Evolutionary conservation across 495 filamentous ascomycete species (phyloP), one percentile per base, ranked within the genome.

Genomic region (Corynascus novoguineensis): DNA sequence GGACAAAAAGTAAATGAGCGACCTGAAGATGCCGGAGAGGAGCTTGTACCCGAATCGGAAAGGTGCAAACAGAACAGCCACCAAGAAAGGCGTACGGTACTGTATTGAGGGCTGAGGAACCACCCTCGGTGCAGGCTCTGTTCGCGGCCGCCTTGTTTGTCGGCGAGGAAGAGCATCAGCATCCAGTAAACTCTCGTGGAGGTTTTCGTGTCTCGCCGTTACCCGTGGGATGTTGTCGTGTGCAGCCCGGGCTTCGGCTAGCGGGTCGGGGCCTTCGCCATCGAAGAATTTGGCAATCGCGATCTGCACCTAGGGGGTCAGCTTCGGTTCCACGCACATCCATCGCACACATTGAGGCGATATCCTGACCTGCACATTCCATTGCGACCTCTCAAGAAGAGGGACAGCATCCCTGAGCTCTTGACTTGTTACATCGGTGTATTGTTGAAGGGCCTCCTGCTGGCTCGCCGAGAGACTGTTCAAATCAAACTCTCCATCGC

Each of bases 201-300:
- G 73, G 46, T 86, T 89, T 60, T 95, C 91, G 55, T 83, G 83
- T 34, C 87, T 76, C 8, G 74, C 70, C 22, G 80, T 69, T 57
- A 75, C 73, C 15, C 80, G 77, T 17, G 83, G 83, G 50, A 82
- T 76, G n/a, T 81, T 65, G 41, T 76, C 66, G 35, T 84, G 73
- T 27, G 84, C 79, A 34, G 85, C 81, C 50, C 85, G 76, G 57
- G 88, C 86, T 73, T 90, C 88, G 60, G 89, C 89, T 6, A 92
- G 75, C 5, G 83, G 86, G 66, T 96, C 89, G 34, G 88, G 81
- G 5, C 86, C 83, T 72, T 97, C 95, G 49, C 95, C 93, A 68
- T 97, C 93, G 67, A 97, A 98, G 82, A 97, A 97, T 65, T 92
- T 92, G 48, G 93, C 81, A 49, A 98, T 88, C 31, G 93, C 93